These are phyloP conservation scores for Daldinia sp. DNA, from an alignment of 2,329 filamentous ascomycete genomes.

Conservation along the genomic window DNA sequence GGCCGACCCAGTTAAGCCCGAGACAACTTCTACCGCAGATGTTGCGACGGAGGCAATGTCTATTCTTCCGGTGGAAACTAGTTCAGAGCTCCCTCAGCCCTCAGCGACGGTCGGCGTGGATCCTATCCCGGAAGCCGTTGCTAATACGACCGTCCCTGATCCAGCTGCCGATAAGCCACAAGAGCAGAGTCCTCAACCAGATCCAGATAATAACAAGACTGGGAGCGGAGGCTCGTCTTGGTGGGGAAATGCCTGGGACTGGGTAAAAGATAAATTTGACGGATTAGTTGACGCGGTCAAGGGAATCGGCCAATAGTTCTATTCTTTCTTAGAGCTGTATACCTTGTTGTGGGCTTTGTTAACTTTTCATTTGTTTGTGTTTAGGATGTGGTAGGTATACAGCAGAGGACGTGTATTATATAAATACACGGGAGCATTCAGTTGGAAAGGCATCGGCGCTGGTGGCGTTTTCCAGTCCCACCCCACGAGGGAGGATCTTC, in stretches of 20 bases:
- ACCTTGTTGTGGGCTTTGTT: background rate
- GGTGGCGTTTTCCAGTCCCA: slow-evolving; percentile 1
- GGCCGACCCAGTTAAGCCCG: slow-evolving; percentile 43
- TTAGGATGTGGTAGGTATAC: background rate
- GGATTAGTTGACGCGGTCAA: slow-evolving; percentile 43
- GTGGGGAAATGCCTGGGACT: slow-evolving; percentile 45
- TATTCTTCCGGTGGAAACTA: slow-evolving; percentile 37
- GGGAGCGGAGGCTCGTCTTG: slow-evolving; percentile 49
- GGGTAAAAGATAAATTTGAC: slow-evolving; percentile 47
- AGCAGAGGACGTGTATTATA: background rate
- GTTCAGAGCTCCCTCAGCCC: slow-evolving; percentile 19
- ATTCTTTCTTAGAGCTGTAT: slow-evolving; percentile 18
- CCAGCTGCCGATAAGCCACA: slow-evolving; percentile 26
- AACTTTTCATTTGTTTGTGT: slow-evolving; percentile 7
- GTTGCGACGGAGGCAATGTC: slow-evolving; percentile 37
- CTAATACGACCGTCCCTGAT: slow-evolving; percentile 1
- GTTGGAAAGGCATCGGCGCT: slow-evolving; percentile 1
- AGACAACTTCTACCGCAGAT: background rate
- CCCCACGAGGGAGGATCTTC: background rate
- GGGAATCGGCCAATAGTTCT: slow-evolving; percentile 16
- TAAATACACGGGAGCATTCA: background rate
- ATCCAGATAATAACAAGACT: slow-evolving; percentile 50
- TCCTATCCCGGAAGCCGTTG: slow-evolving; percentile 10
- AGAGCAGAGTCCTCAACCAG: slow-evolving; percentile 18
- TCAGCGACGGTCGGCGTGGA: slow-evolving; percentile 32